Base-by-base conservation (phyloP, 306 rosid genomes). In the Sophora flavescens region DNA sequence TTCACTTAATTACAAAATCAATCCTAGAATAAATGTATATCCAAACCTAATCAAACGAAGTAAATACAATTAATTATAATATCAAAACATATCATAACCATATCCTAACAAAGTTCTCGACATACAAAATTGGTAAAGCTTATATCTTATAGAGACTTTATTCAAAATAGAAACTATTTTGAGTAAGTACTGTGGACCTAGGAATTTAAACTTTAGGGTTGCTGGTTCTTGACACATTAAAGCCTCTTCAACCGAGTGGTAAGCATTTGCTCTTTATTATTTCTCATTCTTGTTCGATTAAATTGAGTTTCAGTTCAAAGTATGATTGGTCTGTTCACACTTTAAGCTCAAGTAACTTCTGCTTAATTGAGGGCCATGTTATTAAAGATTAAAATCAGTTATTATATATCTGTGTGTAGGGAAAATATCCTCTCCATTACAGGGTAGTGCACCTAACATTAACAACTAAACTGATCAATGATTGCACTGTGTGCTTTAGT, bases 401-500 rank as follows among this genome's bases (percentile, higher is more conserved):
- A 45, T 14, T 4, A 2, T 30, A 30, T 30, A 36, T 3, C 41
- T 36, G 41, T 36, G 41, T 36, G 41, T 30, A 30, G 22, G 22
- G 22, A 22, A 22, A 22, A 22, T 0, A 22, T 22, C 22, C 22
- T 22, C 22, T 22, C 22, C 22, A 22, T 22, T 5, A 35, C 14
- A 63, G 51, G n/a, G 15, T 72, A n/a, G n/a, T n/a, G n/a, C 28
- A 13, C 2, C 35, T 36, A 36, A 65, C 15, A 45, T 17, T 36
- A 36, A 65, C 15, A 45, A 47, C 12, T 32, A 33, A 74, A 33
- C 79, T 17, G 18, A 22, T 22, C 22, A 57, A 78, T 69, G 64
- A 78, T 69, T 59, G 73, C 63, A 68, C 61, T 11, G 39, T 11
- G 18, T 50, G 61, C 11, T 51, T 15, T 63, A 71, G 82, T 82